Conservation (phyloP, 495 filamentous ascomycete species). For the Acidiella bohemica region DNA sequence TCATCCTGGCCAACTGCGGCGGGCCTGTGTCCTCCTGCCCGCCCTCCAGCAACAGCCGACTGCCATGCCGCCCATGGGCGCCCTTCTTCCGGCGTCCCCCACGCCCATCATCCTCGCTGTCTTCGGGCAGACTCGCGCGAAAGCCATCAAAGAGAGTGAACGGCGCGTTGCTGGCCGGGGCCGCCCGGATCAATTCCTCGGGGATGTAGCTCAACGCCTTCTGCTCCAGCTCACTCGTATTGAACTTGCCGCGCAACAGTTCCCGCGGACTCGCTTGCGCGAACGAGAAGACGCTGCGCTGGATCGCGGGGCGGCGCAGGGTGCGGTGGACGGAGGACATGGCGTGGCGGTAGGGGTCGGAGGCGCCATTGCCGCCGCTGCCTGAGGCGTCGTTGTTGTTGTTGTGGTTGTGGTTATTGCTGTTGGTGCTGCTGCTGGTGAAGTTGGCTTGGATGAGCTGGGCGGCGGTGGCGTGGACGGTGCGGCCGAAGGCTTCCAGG, state of each 20-base stretch:
- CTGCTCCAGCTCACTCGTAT: conserved; percentile 84
- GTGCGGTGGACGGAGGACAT: conserved; percentile 84
- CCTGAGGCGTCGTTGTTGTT: too few species aligned
- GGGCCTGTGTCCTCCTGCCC: conserved; percentile 39
- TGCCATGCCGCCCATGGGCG: conserved; percentile 49
- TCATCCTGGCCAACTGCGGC: conserved; percentile 53
- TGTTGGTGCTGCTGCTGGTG: not conserved
- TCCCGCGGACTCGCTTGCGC: conserved; percentile 81
- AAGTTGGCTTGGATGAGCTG: conserved; percentile 48
- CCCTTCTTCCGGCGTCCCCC: conserved; percentile 47
- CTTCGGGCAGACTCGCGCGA: conserved; percentile 75
- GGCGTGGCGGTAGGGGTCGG: conserved; percentile 56
- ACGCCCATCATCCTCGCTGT: conserved; percentile 22
- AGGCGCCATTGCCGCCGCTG: too few species aligned
- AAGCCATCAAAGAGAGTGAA: conserved; percentile 97
- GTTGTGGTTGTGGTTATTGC: too few species aligned
- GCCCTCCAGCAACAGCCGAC: conserved; percentile 57
- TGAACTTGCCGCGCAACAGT: conserved; percentile 81
- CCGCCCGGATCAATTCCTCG: conserved; percentile 76
- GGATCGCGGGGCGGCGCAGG: conserved; percentile 63
- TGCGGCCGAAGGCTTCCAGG: conserved; percentile 83
- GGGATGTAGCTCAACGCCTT: conserved; percentile 79
- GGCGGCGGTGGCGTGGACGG: conserved; percentile 85
- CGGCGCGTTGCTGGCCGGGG: conserved; percentile 68
- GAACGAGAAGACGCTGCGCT: conserved; percentile 80